Evolutionary conservation across 2,329 filamentous ascomycete genomes (phyloP).

Genomic region (Penicillium brevicompactum): DNA sequence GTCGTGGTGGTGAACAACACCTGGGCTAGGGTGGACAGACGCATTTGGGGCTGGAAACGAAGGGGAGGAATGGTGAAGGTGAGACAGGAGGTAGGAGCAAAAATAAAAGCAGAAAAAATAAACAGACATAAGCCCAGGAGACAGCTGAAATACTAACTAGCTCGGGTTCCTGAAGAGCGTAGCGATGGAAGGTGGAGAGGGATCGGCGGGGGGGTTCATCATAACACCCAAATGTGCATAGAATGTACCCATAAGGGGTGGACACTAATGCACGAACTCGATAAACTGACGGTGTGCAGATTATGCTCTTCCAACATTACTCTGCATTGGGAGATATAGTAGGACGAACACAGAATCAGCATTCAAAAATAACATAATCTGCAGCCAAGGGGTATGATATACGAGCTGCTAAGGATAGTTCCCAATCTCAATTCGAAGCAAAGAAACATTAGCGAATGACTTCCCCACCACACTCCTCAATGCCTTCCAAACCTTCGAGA

Average conservation of each 20-base stretch:
- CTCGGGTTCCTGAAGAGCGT: not conserved
- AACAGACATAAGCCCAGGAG: not conserved
- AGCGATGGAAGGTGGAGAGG: not conserved
- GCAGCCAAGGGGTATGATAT: not conserved
- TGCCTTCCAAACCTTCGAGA: conserved; percentile 77
- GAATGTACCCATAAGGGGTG: not conserved
- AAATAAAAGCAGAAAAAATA: not conserved
- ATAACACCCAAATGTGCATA: not conserved
- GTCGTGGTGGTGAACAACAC: conserved; percentile 11
- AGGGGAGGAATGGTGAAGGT: not conserved
- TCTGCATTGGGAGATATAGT: not conserved
- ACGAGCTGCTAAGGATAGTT: not conserved
- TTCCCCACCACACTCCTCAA: conserved; percentile 60
- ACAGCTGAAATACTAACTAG: not conserved
- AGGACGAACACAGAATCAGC: not conserved
- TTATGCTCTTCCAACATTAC: not conserved
- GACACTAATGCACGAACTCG: not conserved
- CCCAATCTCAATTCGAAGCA: not conserved
- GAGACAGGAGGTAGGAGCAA: not conserved
- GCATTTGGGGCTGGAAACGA: conserved; percentile 9
- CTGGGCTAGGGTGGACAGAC: conserved; percentile 11
- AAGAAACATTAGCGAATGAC: conserved; percentile 58
- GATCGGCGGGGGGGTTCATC: not conserved
- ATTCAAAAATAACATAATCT: not conserved
- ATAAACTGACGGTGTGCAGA: not conserved